phyloP scores from a whole-genome alignment of 2,329 filamentous ascomycete species.

The Clonostachys byssicola region DNA sequence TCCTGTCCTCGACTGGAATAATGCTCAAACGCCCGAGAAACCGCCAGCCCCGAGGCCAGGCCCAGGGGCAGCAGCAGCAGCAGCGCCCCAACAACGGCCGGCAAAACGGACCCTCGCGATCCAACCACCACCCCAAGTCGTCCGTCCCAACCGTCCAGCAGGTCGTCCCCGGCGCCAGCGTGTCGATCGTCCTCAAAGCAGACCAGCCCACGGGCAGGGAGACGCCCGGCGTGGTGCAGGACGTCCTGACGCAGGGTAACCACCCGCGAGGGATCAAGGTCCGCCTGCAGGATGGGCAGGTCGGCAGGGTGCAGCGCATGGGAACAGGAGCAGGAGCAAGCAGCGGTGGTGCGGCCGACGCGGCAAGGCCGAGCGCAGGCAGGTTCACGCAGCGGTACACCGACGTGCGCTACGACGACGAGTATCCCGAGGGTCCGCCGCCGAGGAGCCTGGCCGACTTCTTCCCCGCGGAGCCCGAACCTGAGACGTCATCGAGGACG shows the following conservation, averaged over 20 bases:
- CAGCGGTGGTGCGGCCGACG: not conserved
- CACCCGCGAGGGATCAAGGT: conserved; percentile 80
- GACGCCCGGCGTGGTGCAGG: conserved; percentile 61
- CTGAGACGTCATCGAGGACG: conserved; percentile 7
- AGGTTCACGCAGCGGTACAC: conserved; percentile 21
- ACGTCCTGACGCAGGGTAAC: conserved; percentile 68
- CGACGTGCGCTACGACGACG: conserved; percentile 26
- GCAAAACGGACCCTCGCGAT: conserved; percentile 3
- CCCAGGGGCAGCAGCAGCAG: conserved; percentile 1
- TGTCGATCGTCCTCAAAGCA: conserved; percentile 71
- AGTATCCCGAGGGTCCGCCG: conserved; percentile 29
- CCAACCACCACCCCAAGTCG: conserved; percentile 6
- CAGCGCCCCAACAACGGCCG: not conserved
- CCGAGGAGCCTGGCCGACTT: conserved; percentile 38
- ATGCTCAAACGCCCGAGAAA: conserved; percentile 6
- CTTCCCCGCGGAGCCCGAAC: conserved; percentile 36
- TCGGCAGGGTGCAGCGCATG: conserved; percentile 70
- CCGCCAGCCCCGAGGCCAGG: conserved; percentile 4
- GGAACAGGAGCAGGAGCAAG: conserved; percentile 2
- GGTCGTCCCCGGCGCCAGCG: conserved; percentile 56
- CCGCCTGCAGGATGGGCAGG: conserved; percentile 63
- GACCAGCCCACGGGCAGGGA: conserved; percentile 73
- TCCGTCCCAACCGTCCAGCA: conserved; percentile 41
- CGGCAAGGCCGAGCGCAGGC: not conserved
- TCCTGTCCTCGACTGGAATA: no score